Base-by-base conservation (phyloP, 73 alveolate genomes). In the Stentor roeselii region DNA sequence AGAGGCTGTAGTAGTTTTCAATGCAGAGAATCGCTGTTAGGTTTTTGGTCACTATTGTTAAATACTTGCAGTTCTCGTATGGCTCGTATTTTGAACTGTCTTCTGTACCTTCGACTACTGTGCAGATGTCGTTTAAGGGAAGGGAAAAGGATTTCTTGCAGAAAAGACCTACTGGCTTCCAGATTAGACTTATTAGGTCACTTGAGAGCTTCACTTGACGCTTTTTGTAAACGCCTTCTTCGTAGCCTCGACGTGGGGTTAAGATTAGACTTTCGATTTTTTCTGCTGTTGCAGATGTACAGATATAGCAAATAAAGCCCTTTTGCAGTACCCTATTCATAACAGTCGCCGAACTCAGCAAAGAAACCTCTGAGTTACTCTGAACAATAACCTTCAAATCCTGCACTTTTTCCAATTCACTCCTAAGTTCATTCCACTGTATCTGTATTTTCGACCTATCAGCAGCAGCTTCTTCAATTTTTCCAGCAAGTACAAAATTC, bases 181-280 rank as follows among this genome's bases (percentile, higher is more conserved):
- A 67, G 21, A 34, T 30, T 1, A 67, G 37, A 11, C 14, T 15
- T 2, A 21, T 21, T 1, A 15, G 37, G 34, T 67, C 80, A 21
- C 21, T 15, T 1, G n/a, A 21, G 3, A 67, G 80, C 2, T 21
- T 67, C 21, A 67, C 37, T 67, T 21, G 80, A 67, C 80, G 80
- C 37, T 67, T 67, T 67, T 67, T 67, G 80, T 67, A 67, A 21
- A 67, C 80, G 0, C 80, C 80, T 21, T 67, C 80, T 67, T 67
- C 80, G 34, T 67, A 67, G 34, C 41, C 41, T 30, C 80, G n/a
- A 1, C 80, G 21, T 21, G 80, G 80, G n/a, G 80, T 67, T 67
- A 67, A 67, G 34, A 11, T 67, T 67, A 67, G 2, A 27, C 34
- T 40, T 14, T 67, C 80, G 11, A 21, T 27, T 27, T 21, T 36